Evolutionary conservation across 2,329 filamentous ascomycete species (phyloP), one percentile per base, ranked within the genome.

Genomic region (Nemania serpens): DNA sequence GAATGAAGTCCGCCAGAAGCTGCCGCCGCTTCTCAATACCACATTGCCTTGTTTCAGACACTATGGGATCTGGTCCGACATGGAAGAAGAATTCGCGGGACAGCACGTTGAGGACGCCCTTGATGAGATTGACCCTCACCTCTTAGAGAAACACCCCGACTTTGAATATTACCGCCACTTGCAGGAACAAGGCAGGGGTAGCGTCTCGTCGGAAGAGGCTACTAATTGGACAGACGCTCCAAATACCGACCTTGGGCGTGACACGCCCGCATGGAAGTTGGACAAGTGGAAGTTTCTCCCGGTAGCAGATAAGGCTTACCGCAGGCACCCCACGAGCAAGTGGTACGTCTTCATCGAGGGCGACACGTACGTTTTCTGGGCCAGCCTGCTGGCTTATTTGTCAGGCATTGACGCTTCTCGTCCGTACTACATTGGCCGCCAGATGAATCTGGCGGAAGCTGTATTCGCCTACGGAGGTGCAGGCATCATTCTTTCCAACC

Each of bases 281-380:
- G 62, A 64, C 51, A 64, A 64, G 51, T 64, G 62, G 62, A 64
- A 64, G 17, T 64, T 64, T 37, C 51, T 64, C 39, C 58, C 58
- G 1, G 37, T 55, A 11, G 62, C 62, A 12, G 59, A 48, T 15
- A 64, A 64, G 34, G 62, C 62, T 22, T 64, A 61, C 52, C 25
- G 5, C 3, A 50, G 58, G 50, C 36, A 47, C 37, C 47, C 62
- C 2, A 43, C 58, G 3, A 62, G 54, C 36, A 54, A 55, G 50
- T 64, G 62, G 62, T 61, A 61, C 34, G 29, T 62, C n/a, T 64
- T 64, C 29, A 25, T 61, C 22, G 62, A 64, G 42, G 49, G 53
- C n/a, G 62, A 64, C 37, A 64, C 62, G 2, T 64, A 64, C 18
- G 43, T 64, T 13, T 53, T 64, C 20, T 64, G 62, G 62, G 13